Conservation (phyloP, 2,329 filamentous ascomycete genomes). For the Colletotrichum australisinense region DNA sequence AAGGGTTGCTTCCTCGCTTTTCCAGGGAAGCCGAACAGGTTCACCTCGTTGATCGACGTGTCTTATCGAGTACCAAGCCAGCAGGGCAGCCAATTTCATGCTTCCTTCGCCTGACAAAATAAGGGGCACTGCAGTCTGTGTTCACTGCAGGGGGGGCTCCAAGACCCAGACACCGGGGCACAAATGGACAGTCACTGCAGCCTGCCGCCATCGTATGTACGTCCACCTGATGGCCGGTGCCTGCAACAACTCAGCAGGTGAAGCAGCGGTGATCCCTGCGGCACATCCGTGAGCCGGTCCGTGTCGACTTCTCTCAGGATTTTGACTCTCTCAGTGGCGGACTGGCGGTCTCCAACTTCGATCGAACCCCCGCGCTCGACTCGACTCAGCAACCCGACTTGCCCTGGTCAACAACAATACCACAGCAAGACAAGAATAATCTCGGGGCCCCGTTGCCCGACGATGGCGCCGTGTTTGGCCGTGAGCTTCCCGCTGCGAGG, state of each 20-base stretch:
- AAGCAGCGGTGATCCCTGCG: slow-evolving; percentile 16
- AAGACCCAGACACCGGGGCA: slow-evolving; percentile 8
- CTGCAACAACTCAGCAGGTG: background rate
- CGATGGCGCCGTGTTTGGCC: slow-evolving; percentile 13
- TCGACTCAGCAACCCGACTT: slow-evolving; percentile 11
- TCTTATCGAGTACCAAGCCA: background rate
- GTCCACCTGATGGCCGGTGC: background rate
- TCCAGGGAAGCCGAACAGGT: background rate
- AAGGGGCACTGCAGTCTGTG: slow-evolving; percentile 1
- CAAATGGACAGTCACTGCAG: slow-evolving; percentile 1
- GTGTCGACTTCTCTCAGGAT: background rate
- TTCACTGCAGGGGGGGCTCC: background rate
- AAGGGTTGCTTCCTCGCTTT: background rate
- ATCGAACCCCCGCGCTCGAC: background rate
- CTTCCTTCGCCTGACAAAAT: slow-evolving; percentile 8
- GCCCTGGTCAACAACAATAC: slow-evolving; percentile 1
- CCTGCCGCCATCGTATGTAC: background rate
- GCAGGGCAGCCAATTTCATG: background rate
- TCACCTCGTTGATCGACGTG: background rate
- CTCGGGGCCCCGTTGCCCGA: slow-evolving; percentile 6
- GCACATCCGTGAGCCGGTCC: slow-evolving; percentile 15
- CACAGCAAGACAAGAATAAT: slow-evolving; percentile 1
- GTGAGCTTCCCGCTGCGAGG: slow-evolving; percentile 28
- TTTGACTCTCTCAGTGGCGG: background rate
- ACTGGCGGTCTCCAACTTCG: background rate